These are phyloP conservation scores for Suillus brevipes DNA, from an alignment of 768 basidiomycete genomes.

Conservation along the genomic window DNA sequence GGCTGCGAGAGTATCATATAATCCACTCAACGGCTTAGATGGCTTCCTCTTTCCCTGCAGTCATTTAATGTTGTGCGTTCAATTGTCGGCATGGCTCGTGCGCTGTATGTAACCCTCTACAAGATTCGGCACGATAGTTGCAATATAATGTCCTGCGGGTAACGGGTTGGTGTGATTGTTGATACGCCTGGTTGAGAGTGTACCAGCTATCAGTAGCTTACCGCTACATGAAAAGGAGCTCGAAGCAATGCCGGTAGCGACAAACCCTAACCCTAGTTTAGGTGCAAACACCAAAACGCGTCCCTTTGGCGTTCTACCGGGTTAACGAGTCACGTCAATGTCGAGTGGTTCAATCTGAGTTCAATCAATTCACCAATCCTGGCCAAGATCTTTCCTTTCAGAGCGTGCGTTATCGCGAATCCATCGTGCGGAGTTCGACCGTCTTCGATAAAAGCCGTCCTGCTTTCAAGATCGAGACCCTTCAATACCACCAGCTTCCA, in stretches of 20 bases:
- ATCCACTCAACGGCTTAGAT: background rate
- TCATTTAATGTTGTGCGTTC: background rate
- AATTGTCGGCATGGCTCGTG: background rate
- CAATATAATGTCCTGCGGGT: background rate
- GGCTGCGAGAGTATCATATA: background rate
- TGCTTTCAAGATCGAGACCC: background rate
- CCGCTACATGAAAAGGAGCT: no score
- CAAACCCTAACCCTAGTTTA: background rate
- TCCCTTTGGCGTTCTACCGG: background rate
- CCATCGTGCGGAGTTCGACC: background rate
- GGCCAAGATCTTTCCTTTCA: constrained; percentile 7
- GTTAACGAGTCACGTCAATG: background rate
- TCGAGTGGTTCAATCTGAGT: constrained; percentile 1
- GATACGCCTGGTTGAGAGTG: background rate
- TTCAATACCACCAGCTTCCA: background rate
- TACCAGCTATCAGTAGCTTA: background rate
- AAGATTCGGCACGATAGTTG: background rate
- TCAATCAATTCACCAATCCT: constrained; percentile 9
- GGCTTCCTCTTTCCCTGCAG: background rate
- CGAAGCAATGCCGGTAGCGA: background rate
- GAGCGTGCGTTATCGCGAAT: constrained; percentile 2
- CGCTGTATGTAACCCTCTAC: background rate
- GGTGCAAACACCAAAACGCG: background rate
- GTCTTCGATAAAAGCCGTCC: background rate
- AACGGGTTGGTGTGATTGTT: background rate